Evolutionary conservation across 306 rosid genomes (phyloP), one percentile per base, ranked within the genome.

Genomic region (Citrullus amarus): DNA sequence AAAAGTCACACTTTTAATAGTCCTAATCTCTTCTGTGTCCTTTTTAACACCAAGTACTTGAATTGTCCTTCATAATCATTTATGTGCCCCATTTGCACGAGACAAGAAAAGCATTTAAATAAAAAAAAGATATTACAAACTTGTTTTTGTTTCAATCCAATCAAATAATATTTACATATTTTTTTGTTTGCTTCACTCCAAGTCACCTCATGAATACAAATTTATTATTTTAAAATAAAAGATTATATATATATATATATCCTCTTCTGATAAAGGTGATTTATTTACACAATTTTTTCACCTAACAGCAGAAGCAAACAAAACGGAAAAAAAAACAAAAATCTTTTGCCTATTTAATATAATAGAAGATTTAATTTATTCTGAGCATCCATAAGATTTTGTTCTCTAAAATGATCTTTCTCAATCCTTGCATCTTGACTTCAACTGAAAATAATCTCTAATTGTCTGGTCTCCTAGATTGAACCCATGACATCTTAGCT

Each of bases 281-380:
- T 5, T 5, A 36, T 36, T 15, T 32, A 65, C 48, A 25, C 14
- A 2, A n/a, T 69, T 25, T 71, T 25, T 71, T 48, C 41, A 13
- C 75, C 75, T 1, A 69, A 43, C 22, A 25, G 56, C 30, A 69
- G 36, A 69, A 69, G 17, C 75, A 69, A 44, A 69, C 75, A 68
- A 67, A 67, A 39, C 18, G 32, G 13, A n/a, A 22, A 43, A n/a
- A 22, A 22, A 22, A 22, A 22, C 4, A 41, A 48, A 48, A 48
- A 68, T 41, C 6, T 68, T 43, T 68, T 43, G 75, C 54, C 57
- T 46, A 46, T 22, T 46, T 71, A 71, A 46, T 48, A 71, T 46
- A 71, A 46, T 44, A 46, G 6, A 72, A 48, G 77, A 72, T 72
- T 72, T 72, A 9, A 28, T 72, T 48, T 28, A 72, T 72, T 72